These are phyloP conservation scores for Geotrichum candidum DNA, from an alignment of 1,139 yeast species.

Conservation along the genomic window DNA sequence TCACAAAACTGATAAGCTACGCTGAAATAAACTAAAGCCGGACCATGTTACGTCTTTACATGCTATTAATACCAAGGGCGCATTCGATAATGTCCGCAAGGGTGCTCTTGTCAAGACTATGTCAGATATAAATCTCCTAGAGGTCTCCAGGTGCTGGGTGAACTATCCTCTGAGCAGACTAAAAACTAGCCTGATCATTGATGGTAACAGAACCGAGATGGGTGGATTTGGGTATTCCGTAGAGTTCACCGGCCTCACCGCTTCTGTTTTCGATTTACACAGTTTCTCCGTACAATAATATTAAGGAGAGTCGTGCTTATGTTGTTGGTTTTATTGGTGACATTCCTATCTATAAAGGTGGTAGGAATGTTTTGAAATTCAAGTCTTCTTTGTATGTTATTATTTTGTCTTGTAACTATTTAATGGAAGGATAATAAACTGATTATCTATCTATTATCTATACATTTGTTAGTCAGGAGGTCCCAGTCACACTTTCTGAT, in stretches of 20 bases:
- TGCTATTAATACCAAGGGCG: slow-evolving; percentile 19
- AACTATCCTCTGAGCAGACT: neutral
- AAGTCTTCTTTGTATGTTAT: neutral
- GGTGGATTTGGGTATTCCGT: neutral
- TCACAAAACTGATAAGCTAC: slow-evolving; percentile 1
- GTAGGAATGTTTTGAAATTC: neutral
- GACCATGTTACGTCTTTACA: neutral
- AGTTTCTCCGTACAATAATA: no score
- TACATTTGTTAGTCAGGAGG: neutral
- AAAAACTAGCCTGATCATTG: neutral
- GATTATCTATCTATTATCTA: neutral
- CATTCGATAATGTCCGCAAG: slow-evolving; percentile 19
- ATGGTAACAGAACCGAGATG: neutral
- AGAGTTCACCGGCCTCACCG: neutral
- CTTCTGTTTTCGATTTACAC: no score
- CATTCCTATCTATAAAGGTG: neutral
- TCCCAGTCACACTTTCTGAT: neutral
- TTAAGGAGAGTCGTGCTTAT: no score
- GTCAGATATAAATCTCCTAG: slow-evolving; percentile 10
- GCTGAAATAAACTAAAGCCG: neutral
- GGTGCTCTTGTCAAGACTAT: slow-evolving; percentile 12
- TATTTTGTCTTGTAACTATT: neutral
- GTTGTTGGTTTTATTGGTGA: neutral
- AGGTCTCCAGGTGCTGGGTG: neutral
- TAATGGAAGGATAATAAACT: neutral